Evolutionary conservation across 2,329 filamentous ascomycete species (phyloP).

Genomic region (Ophiostoma fasciatum): DNA sequence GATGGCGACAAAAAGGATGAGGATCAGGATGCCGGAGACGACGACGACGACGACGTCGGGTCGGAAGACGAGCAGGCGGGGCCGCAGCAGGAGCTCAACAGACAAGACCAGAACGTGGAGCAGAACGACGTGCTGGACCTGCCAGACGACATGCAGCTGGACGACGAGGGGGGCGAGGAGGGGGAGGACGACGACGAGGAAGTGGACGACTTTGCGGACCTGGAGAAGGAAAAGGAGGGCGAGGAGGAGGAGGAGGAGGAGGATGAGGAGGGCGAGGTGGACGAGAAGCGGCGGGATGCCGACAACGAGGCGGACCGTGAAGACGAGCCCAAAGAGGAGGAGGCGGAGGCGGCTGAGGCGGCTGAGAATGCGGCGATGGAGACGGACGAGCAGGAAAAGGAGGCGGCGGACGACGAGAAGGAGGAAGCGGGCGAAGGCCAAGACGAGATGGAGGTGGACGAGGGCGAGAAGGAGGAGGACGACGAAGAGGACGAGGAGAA

Average conservation of each 20-base stretch:
- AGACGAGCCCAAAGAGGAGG: constrained; percentile 23
- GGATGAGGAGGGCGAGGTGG: constrained; percentile 45
- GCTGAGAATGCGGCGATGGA: too few relatives aligned
- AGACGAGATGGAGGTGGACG: constrained; percentile 22
- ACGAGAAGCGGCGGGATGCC: too few relatives aligned
- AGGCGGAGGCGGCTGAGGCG: constrained; percentile 32
- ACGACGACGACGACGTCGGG: constrained; percentile 47
- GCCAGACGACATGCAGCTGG: constrained; percentile 79
- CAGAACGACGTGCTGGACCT: constrained; percentile 72
- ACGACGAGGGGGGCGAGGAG: constrained; percentile 57
- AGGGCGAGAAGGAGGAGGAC: constrained; percentile 27
- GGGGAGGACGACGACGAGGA: constrained; percentile 40
- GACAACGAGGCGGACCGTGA: constrained; percentile 32
- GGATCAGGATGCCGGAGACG: constrained; percentile 24
- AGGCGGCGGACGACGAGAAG: constrained; percentile 24
- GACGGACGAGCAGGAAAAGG: constrained; percentile 23
- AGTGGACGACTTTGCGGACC: constrained; percentile 39
- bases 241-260: constrained; percentile 79
- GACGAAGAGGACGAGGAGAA: constrained; percentile 37
- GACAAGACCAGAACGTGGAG: constrained; percentile 59
- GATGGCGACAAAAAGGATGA: constrained; percentile 28
- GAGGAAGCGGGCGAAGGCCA: constrained; percentile 26
- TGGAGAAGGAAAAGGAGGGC: constrained; percentile 65
- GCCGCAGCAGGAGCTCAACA: constrained; percentile 40
- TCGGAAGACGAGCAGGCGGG: constrained; percentile 42